Evolutionary conservation across 2,329 filamentous ascomycete species (phyloP).

Genomic region (Pseudogymnoascus sp.): DNA sequence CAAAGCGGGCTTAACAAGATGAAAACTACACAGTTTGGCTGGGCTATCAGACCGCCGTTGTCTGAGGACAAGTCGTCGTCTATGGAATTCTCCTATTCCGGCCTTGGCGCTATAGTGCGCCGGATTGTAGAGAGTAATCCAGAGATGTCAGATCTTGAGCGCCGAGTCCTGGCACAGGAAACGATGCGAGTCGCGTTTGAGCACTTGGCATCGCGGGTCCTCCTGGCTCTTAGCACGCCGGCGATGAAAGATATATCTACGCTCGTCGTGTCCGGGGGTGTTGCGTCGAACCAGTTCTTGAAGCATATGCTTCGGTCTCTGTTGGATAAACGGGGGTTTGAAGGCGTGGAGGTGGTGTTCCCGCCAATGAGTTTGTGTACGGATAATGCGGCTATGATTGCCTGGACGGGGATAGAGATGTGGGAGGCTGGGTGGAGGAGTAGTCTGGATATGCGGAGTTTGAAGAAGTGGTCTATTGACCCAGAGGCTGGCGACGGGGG

Average conservation of each 20-base stretch:
- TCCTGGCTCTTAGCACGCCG: conserved; percentile 52
- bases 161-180: conserved; percentile 61
- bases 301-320: conserved; percentile 53
- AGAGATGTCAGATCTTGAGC: conserved; percentile 50
- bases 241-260: conserved; percentile 38
- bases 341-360: conserved; percentile 54
- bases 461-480: conserved; percentile 72
- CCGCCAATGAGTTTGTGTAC: conserved; percentile 78
- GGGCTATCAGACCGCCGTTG: conserved; percentile 64
- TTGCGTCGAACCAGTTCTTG: conserved; percentile 78
- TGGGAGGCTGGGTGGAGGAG: conserved; percentile 68
- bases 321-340: conserved; percentile 61
- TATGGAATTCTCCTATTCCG: conserved; percentile 68
- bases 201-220: conserved; percentile 69
- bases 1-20: conserved; percentile 48
- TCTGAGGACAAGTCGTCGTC: conserved; percentile 38
- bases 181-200: conserved; percentile 80
- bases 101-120: conserved; percentile 59
- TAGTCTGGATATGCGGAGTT: conserved; percentile 49
- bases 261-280: conserved; percentile 81
- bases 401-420: conserved; percentile 91
- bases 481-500: conserved; percentile 52
- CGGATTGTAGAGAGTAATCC: conserved; percentile 41
- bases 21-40: conserved; percentile 45
- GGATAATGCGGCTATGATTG: conserved; percentile 97